Base-by-base conservation (phyloP, 2,329 filamentous ascomycete species). In the Lanzia echinophila region DNA sequence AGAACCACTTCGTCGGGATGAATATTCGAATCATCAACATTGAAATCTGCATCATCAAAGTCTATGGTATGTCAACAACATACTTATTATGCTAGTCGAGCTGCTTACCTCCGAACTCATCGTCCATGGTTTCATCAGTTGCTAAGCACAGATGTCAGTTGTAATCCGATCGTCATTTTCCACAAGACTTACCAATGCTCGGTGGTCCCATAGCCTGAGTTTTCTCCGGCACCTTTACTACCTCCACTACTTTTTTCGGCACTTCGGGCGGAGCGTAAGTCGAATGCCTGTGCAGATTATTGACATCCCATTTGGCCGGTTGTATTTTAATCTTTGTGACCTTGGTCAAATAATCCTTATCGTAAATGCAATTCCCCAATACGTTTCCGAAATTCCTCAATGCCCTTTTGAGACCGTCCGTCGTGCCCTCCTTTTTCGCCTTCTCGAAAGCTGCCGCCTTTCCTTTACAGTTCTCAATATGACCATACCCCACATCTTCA, bases 381-480 rank as follows among this genome's bases (percentile, higher is more conserved):
- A 97, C 87, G 64, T 97, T 97, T 56, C 94, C 94, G 71, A 99
- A 99, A 59, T 84, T 96, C 56, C 92, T 81, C 65, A 99, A 69
- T 1, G 94, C 83, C 61, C 94, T 81, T 72, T 99, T 99, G 67
- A 99, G 69, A 1, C 84, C 94, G 72, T 99, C 94, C 10, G 95
- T 97, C 2, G 90, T 95, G 7, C 90, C 95, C 73, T 97, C 91
- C 70, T 99, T 99, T 75, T 97, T 99, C 1, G 94, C 91, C 72
- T 99, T 99, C 69, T 99, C 94, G 65, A 97, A 99, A 0, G 92
- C 94, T 49, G 88, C 87, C 3, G 91, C 92, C 73, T 99, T 99
- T 53, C 89, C 88, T 71, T 92, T 95, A 70, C 86, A 90, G 66
- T 99, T 99, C 70, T 97, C 92, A 63, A 95, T 95, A 62, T 94